A percentile compares a stretch with the other conserved stretches of the same genome.
Conservation (phyloP, 2,329 filamentous ascomycete species). For the Beauveria caledonica region DNA sequence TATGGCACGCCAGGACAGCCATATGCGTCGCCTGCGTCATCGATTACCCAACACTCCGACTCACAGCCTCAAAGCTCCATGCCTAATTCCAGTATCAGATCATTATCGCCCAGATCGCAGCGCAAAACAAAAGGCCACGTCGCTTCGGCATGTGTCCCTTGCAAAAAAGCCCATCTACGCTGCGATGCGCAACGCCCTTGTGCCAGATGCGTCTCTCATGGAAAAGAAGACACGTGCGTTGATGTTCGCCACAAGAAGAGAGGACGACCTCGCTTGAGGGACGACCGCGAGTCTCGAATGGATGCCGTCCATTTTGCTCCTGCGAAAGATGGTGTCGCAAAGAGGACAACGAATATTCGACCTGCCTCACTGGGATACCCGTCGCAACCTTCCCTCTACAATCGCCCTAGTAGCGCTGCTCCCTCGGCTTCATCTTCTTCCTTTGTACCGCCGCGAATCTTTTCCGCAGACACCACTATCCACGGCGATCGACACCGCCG, state of each 20-base stretch:
- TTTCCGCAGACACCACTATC: neutral
- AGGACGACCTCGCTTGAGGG: conserved; percentile 67
- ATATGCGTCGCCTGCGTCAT: neutral
- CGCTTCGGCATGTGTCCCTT: conserved; percentile 76
- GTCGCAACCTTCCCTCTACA: neutral
- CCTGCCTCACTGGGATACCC: conserved; percentile 17
- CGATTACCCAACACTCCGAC: conserved; percentile 1
- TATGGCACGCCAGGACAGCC: neutral
- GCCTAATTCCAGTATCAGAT: neutral
- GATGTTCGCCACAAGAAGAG: conserved; percentile 84
- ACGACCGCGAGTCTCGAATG: conserved; percentile 56
- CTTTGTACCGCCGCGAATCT: neutral
- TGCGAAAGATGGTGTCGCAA: conserved; percentile 35
- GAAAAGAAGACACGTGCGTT: conserved; percentile 71
- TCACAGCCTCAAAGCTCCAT: neutral
- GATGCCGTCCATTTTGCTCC: conserved; percentile 41
- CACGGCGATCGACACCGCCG: neutral
- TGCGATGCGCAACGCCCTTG: conserved; percentile 67
- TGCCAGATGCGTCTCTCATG: conserved; percentile 66
- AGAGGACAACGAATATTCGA: conserved; percentile 45
- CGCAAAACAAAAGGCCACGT: conserved; percentile 73
- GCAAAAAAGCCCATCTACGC: conserved; percentile 74
- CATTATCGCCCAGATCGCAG: conserved; percentile 51
- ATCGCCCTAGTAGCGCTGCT: neutral
- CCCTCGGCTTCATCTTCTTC: neutral